Evolutionary conservation across 1,139 yeast species (phyloP), one percentile per base, ranked within the genome.

Genomic region (Entelexis paramagnoliae): DNA sequence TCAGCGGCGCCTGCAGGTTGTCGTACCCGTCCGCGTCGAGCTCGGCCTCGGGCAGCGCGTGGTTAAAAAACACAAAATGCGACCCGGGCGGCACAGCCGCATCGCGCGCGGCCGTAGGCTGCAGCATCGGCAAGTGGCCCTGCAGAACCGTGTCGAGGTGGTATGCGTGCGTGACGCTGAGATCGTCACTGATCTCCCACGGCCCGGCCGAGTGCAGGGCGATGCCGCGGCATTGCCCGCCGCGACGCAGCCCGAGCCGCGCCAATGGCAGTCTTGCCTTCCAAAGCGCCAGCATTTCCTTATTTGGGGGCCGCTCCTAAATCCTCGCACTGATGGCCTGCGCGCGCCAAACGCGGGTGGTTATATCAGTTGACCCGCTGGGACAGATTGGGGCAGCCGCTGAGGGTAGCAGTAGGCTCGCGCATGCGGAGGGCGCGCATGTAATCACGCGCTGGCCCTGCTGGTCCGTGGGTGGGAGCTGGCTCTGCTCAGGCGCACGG

Each of bases 1-100:
- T 70, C 3, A 60, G 60, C 0, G 96, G 96, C 0, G 91, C 80
- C 64, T 85, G 95, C 60, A 81, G 79, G 52, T 80, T 73, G 59
- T 85, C 95, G 66, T 86, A 89, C 0, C 96, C 96, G 65, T 89
- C 97, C 2, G 62, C 46, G 0, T 83, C 81, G 26, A 86, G 63
- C 3, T 65, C 65, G 0, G 58, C 50, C 58, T 79, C 87, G 26
- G 68, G 64, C 41, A 76, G 79, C 35, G 73, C 68, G 5, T 82
- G 79, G 56, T 77, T 78, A 65, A 79, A 80, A 64, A 75, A 86
- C 3, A 83, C 66, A 53, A 87, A 73, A 58, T 84, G 88, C 57
- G 77, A 80, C 0, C 94, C 94, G 13, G 64, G 63, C 10, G 76
- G 75, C 3, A 74, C 51, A 0, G 51, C 33, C 3, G 58, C 55